phyloP scores from a whole-genome alignment of 768 basidiomycete genomes.

The Termitomyces heimii region DNA sequence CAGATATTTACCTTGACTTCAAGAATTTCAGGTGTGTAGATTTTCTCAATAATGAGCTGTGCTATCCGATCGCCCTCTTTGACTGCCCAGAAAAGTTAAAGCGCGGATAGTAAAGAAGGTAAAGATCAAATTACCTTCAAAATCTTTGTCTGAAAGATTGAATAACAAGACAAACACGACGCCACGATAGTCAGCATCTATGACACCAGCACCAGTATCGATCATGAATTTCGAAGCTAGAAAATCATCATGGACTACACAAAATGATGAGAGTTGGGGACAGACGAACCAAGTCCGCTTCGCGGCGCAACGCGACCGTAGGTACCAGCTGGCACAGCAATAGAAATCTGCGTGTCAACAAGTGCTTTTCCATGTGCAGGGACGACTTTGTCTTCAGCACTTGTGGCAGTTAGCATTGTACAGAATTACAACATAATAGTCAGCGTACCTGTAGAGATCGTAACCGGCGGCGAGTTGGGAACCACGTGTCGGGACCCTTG shows the following conservation, averaged over 20 bases:
- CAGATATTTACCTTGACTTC: constrained; percentile 71
- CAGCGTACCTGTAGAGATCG: constrained; percentile 81
- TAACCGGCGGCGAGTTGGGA: constrained; percentile 88
- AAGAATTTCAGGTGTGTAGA: constrained; percentile 76
- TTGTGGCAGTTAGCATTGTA: constrained; percentile 20
- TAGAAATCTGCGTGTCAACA: constrained; percentile 85
- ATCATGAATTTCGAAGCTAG: constrained; percentile 96
- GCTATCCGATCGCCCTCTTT: constrained; percentile 93
- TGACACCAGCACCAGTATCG: constrained; percentile 94
- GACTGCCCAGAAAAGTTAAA: constrained; percentile 42
- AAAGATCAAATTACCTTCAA: constrained; percentile 51
- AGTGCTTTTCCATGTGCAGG: constrained; percentile 91
- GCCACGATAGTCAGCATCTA: constrained; percentile 98
- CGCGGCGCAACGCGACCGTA: constrained; percentile 97
- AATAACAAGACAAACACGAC: constrained; percentile 87
- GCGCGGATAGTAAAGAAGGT: not conserved
- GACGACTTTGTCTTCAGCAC: constrained; percentile 79
- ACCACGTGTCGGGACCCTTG: constrained; percentile 81
- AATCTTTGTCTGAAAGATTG: constrained; percentile 88
- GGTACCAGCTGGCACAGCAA: constrained; percentile 89
- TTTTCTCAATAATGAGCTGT: constrained; percentile 89
- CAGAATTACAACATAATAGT: not conserved
- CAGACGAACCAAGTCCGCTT: constrained; percentile 79
- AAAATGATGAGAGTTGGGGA: not conserved
- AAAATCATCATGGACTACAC: not conserved